Percentiles rank a stretch among this genome's conserved stretches.
Evolutionary conservation across 495 filamentous ascomycete species (phyloP).

Genomic region (Hypoxylon perforatum): DNA sequence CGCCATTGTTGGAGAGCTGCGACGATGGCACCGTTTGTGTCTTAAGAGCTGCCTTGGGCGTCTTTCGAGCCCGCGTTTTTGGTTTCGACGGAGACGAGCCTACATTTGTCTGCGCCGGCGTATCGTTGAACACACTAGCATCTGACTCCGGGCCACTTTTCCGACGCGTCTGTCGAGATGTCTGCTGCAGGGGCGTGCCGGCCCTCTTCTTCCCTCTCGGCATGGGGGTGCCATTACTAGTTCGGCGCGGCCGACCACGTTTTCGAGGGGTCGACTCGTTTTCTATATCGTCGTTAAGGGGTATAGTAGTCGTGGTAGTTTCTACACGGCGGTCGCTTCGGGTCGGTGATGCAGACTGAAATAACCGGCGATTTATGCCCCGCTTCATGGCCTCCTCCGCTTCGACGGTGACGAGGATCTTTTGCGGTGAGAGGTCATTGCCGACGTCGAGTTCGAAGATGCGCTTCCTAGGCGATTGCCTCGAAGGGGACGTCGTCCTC

Average conservation of each 20-base stretch:
- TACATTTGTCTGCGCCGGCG: slow-evolving; percentile 7
- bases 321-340: slow-evolving; percentile 41
- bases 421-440: slow-evolving; percentile 59
- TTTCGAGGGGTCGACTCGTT: slow-evolving; percentile 53
- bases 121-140: slow-evolving; percentile 22
- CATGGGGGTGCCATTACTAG: slow-evolving; percentile 53
- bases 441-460: slow-evolving; percentile 66
- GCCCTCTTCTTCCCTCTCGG: slow-evolving; percentile 55
- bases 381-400: slow-evolving; percentile 51
- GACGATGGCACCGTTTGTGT: slow-evolving; percentile 37
- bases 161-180: slow-evolving; percentile 32
- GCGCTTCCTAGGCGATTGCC: slow-evolving; percentile 61
- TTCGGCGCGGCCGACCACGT: slow-evolving; percentile 51
- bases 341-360: slow-evolving; percentile 51
- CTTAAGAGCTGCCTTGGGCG: slow-evolving; percentile 30
- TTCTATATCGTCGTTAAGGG: slow-evolving; percentile 60
- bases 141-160: slow-evolving; percentile 40
- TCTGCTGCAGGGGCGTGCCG: slow-evolving; percentile 50
- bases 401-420: slow-evolving; percentile 64
- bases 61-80: slow-evolving; percentile 42
- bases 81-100: slow-evolving; percentile 44
- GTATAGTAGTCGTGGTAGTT: slow-evolving; percentile 52
- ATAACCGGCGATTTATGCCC: slow-evolving; percentile 53
- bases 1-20: slow-evolving; percentile 29
- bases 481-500: slow-evolving; percentile 43